phyloP scores from a whole-genome alignment of 257 asterid species.

The Eustoma russellianum region DNA sequence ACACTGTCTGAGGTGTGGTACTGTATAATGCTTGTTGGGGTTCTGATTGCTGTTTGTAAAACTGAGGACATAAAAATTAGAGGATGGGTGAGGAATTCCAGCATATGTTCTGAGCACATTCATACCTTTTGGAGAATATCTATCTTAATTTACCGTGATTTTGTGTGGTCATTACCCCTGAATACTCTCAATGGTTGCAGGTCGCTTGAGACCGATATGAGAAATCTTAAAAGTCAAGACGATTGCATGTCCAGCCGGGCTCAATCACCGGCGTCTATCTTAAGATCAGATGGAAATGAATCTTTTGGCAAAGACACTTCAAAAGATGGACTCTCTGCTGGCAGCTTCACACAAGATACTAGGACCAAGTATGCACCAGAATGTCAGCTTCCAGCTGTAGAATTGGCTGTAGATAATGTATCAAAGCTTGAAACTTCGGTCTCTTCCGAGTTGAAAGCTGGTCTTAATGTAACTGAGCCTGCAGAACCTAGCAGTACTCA shows the following conservation, averaged over 20 bases:
- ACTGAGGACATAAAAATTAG: no score
- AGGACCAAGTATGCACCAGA: constrained; percentile 32
- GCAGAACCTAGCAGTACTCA: constrained; percentile 20
- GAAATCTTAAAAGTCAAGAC: constrained; percentile 36
- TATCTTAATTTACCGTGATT: neutral
- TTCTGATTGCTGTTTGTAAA: no score
- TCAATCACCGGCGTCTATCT: constrained; percentile 36
- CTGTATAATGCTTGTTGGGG: no score
- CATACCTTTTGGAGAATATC: neutral
- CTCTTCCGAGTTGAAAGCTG: constrained; percentile 27
- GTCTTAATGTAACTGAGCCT: constrained; percentile 12
- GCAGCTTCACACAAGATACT: constrained; percentile 62
- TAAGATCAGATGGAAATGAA: constrained; percentile 46
- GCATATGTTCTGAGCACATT: no score
- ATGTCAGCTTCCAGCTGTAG: constrained; percentile 21
- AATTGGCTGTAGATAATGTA: constrained; percentile 16
- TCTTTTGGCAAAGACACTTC: constrained; percentile 37
- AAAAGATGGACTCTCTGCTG: constrained; percentile 60
- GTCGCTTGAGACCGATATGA: constrained; percentile 66
- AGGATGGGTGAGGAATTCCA: no score
- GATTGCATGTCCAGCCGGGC: constrained; percentile 27
- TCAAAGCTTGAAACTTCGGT: constrained; percentile 27
- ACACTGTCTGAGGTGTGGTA: no score
- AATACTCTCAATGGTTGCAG: constrained; percentile 19
- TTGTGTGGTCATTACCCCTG: neutral